Evolutionary conservation across 495 filamentous ascomycete species (phyloP).

Genomic region (Poronia punctata): DNA sequence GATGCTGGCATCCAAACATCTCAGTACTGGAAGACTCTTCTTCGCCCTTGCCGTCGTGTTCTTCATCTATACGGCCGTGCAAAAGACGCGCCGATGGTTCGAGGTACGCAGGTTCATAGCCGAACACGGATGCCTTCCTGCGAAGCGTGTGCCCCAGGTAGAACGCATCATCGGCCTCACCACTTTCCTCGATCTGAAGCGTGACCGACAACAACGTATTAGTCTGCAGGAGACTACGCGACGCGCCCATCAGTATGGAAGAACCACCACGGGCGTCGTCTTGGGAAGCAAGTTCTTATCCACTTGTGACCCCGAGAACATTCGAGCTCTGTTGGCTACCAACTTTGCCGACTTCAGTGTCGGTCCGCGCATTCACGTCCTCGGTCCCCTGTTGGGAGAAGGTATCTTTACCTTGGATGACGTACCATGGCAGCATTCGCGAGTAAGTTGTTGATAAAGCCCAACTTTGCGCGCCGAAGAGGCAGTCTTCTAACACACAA

Average conservation of each 20-base stretch:
- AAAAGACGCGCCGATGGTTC: too few species aligned
- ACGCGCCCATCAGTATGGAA: too few species aligned
- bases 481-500: conserved; percentile 23
- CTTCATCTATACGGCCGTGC: too few species aligned
- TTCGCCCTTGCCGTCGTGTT: too few species aligned
- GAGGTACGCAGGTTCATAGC: too few species aligned
- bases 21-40: too few species aligned
- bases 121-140: conserved; percentile 17
- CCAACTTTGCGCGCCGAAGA: conserved; percentile 14
- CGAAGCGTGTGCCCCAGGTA: conserved; percentile 18
- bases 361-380: conserved; percentile 20
- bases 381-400: conserved; percentile 33
- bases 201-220: too few species aligned
- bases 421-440: conserved; percentile 26
- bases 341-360: conserved; percentile 60
- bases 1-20: too few species aligned
- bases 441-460: conserved; percentile 16
- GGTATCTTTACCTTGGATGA: conserved; percentile 45
- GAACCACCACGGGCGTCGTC: conserved; percentile 23
- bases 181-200: too few species aligned
- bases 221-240: too few species aligned
- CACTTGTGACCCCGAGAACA: conserved; percentile 62
- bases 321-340: conserved; percentile 60
- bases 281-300: conserved; percentile 30
- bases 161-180: conserved; percentile 27